phyloP scores from a whole-genome alignment of 2,329 filamentous ascomycete genomes.

The Phyllosticta capitalensis region DNA sequence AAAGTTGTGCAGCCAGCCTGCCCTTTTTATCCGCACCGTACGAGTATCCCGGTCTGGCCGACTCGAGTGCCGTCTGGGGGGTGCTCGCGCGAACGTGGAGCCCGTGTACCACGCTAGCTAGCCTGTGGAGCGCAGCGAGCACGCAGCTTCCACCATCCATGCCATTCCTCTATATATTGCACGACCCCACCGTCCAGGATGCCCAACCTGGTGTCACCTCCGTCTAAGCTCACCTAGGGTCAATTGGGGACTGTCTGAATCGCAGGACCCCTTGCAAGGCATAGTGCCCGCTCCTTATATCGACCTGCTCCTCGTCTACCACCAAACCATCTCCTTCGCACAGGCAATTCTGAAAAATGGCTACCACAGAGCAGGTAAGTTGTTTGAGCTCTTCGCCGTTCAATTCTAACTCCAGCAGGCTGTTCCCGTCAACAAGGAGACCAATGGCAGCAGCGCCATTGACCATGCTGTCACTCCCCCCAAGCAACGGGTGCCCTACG shows the following conservation, averaged over 20 bases:
- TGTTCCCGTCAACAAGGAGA: slow-evolving; percentile 5
- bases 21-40: too few species aligned
- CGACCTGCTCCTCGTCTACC: neutral
- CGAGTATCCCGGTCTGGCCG: neutral
- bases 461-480: slow-evolving; percentile 27
- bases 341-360: slow-evolving; percentile 21
- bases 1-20: too few species aligned
- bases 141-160: neutral
- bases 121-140: neutral
- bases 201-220: slow-evolving; percentile 7
- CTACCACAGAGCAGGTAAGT: slow-evolving; percentile 30
- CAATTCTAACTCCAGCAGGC: neutral
- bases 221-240: neutral
- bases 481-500: slow-evolving; percentile 37
- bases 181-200: slow-evolving; percentile 1
- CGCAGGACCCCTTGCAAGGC: slow-evolving; percentile 2
- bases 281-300: neutral
- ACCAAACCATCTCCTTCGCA: neutral
- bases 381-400: neutral
- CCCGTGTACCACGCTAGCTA: neutral
- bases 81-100: neutral
- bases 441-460: slow-evolving; percentile 23
- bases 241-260: slow-evolving; percentile 5
- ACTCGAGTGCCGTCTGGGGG: neutral
- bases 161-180: slow-evolving; percentile 3